phyloP scores from a whole-genome alignment of 1,139 yeast species.

The Yamadazyma spencermartinsiae region DNA sequence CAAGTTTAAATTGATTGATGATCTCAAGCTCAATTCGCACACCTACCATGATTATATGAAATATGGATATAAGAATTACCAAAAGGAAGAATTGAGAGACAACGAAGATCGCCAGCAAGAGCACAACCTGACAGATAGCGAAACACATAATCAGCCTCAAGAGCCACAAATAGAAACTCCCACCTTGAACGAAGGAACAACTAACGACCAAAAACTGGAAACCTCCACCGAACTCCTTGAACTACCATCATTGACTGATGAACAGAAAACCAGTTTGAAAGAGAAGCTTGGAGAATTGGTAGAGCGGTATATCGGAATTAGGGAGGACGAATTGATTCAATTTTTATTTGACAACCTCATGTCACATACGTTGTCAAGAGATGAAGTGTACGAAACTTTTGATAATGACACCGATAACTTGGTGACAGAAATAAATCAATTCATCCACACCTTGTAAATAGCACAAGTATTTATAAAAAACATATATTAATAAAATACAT shows the following conservation, averaged over 20 bases:
- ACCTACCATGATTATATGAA: constrained; percentile 7
- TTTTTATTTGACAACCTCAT: constrained; percentile 41
- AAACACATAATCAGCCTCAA: neutral
- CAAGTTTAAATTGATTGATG: constrained; percentile 37
- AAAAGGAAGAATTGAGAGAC: constrained; percentile 23
- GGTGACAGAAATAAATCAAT: constrained; percentile 38
- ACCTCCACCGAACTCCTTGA: neutral
- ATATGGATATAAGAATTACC: constrained; percentile 5
- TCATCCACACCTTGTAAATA: constrained; percentile 12
- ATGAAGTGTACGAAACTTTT: constrained; percentile 51
- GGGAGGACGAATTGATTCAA: constrained; percentile 50
- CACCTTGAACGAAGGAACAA: neutral
- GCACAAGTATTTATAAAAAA: constrained; percentile 1
- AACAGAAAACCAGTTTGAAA: constrained; percentile 9
- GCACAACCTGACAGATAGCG: neutral
- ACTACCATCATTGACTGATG: neutral
- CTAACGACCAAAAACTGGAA: constrained; percentile 1
- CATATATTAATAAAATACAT: constrained; percentile 4
- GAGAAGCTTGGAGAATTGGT: constrained; percentile 41
- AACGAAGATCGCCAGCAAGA: constrained; percentile 8
- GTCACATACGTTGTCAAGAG: constrained; percentile 27
- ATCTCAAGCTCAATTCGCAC: constrained; percentile 22
- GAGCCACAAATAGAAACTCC: neutral
- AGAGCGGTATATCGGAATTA: constrained; percentile 53
- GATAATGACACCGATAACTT: constrained; percentile 57